Evolutionary conservation across 345 rosid genomes (phyloP).

Genomic region (Salix exigua): DNA sequence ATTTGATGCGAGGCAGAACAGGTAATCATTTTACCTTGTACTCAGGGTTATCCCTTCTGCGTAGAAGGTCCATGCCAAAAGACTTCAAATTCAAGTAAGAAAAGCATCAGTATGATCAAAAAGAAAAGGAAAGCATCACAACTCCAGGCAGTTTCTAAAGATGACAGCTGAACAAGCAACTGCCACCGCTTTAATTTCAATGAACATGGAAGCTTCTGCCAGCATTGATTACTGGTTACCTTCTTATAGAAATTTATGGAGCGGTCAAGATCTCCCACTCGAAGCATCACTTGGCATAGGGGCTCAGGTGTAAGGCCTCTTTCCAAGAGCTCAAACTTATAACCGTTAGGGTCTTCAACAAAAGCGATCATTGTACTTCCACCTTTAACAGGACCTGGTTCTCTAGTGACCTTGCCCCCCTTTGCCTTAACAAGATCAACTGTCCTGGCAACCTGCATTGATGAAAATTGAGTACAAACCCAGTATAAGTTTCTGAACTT

Average conservation of each 20-base stretch:
- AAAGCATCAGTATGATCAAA: not conserved
- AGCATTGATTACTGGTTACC: constrained; percentile 5
- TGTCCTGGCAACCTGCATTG: constrained; percentile 12
- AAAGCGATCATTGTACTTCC: constrained; percentile 7
- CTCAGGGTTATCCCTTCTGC: constrained; percentile 15
- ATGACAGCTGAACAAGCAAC: not conserved
- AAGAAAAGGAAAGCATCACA: not conserved
- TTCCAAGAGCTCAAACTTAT: constrained; percentile 18
- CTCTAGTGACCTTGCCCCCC: constrained; percentile 15
- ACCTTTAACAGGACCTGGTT: constrained; percentile 14
- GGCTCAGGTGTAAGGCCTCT: constrained; percentile 20
- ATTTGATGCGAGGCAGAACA: not conserved
- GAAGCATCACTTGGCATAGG: constrained; percentile 26
- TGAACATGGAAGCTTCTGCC: not conserved
- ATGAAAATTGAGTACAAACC: not conserved
- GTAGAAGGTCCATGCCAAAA: constrained; percentile 25
- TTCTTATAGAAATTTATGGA: constrained; percentile 18
- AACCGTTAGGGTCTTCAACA: constrained; percentile 22
- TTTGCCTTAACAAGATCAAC: constrained; percentile 20
- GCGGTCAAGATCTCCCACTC: constrained; percentile 25
- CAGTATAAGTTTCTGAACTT: not conserved
- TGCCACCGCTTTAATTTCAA: not conserved
- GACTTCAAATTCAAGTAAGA: constrained; percentile 21
- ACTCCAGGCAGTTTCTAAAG: not conserved
- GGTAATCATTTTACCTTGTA: constrained; percentile 1